Base-by-base conservation (phyloP, 1,284 basidiomycete species). In the Leccinum subrobustum region DNA sequence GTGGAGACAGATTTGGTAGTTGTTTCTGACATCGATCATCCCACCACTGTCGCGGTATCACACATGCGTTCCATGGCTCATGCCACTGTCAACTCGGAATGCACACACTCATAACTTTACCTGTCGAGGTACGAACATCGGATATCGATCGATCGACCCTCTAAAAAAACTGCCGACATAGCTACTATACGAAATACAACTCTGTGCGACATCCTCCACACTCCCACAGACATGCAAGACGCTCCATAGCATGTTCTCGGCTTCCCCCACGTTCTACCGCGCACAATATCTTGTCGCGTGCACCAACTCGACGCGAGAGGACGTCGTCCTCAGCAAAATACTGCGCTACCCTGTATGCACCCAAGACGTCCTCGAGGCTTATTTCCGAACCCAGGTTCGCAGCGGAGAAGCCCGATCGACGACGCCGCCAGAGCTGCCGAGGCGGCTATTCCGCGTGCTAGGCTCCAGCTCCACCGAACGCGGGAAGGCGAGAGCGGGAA, bases 121-220 rank as follows among this genome's bases (percentile, higher is more conserved):
- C 82, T 33, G 74, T 80, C 50, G 83, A 84, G 75, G 83, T 83
- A 60, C 31, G 73, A 59, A 11, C 4, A 51, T n/a, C 16, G 44
- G 2, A n/a, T 20, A 14, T 31, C 12, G 23, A 18, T 54, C 35
- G 31, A 20, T 48, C 23, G 20, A 25, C 44, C 47, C 59, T 18
- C 9, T 16, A 23, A 55, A 53, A 59, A 58, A 57, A 25, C 55
- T 18, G 25, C 54, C 4, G 48, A 50, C 0, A 52, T 61, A 93
- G 92, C 77, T 95, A 4, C 72, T 93, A 0, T 88, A 89, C 65
- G 84, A 91, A 58, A 81, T 94, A 25, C 87, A 93, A 63, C 78
- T 89, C 12, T 81, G 79, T 62, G 84, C 90, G 0, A 73, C 82
- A 9, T 92, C 88, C 14, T 77, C 82, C 33, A 66, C 73, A 48